phyloP scores from a whole-genome alignment of 495 filamentous ascomycete species.

The Neurospora discreta region DNA sequence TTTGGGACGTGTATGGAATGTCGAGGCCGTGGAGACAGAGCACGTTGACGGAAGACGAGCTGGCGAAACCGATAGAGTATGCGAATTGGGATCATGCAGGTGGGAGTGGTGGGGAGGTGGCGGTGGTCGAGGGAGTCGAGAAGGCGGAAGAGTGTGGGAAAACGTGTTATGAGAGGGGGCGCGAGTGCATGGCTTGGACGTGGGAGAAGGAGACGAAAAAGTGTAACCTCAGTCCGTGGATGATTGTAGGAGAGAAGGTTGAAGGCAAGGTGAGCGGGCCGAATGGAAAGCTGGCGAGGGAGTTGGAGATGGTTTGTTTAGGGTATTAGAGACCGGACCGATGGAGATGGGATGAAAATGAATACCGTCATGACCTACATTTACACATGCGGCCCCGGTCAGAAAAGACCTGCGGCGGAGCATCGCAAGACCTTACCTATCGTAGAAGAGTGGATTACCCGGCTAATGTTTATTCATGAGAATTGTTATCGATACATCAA shows the following conservation, averaged over 20 bases:
- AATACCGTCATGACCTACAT: background rate
- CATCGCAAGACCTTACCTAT: background rate
- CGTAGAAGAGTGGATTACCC: background rate
- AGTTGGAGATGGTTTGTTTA: slow-evolving; percentile 8
- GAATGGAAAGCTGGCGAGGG: slow-evolving; percentile 4
- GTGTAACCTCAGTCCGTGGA: slow-evolving; percentile 33
- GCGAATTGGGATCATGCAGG: slow-evolving; percentile 28
- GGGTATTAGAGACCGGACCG: background rate
- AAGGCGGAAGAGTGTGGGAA: slow-evolving; percentile 9
- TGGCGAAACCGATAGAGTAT: slow-evolving; percentile 14
- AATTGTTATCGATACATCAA: background rate
- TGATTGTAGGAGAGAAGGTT: slow-evolving; percentile 27
- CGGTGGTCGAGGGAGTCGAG: slow-evolving; percentile 14
- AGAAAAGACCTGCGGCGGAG: background rate
- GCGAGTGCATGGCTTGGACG: slow-evolving; percentile 32
- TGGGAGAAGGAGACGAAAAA: slow-evolving; percentile 20
- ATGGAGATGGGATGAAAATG: background rate
- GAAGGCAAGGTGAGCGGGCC: slow-evolving; percentile 9
- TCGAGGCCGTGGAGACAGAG: slow-evolving; percentile 19
- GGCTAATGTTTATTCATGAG: background rate
- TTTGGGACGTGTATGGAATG: slow-evolving; percentile 27
- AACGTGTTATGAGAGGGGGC: background rate
- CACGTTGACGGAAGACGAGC: slow-evolving; percentile 18
- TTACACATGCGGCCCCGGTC: background rate
- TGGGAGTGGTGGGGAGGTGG: slow-evolving; percentile 19